A percentile compares a stretch with the other conserved stretches of the same genome.
Evolutionary conservation across 306 rosid genomes (phyloP).

Genomic region (Vigna trinervia): DNA sequence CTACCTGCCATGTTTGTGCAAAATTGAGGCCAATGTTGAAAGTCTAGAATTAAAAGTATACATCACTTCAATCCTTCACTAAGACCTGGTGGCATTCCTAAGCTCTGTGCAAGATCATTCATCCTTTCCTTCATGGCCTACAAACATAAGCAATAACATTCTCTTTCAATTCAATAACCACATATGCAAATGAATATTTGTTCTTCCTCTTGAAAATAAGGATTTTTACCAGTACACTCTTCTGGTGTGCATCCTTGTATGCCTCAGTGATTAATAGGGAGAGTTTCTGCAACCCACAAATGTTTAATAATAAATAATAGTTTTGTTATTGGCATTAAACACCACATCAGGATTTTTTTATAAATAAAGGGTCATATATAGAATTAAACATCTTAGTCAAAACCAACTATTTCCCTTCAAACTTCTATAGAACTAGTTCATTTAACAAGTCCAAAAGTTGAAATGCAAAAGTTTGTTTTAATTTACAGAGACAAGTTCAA

Average conservation of each 20-base stretch:
- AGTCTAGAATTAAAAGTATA: slow-evolving; percentile 21
- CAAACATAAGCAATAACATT: slow-evolving; percentile 35
- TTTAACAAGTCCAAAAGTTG: background rate
- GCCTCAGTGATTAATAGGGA: slow-evolving; percentile 89
- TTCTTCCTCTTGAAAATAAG: slow-evolving; percentile 18
- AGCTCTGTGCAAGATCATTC: slow-evolving; percentile 61
- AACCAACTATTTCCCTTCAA: background rate
- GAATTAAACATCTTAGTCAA: background rate
- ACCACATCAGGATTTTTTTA: background rate
- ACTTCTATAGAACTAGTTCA: background rate
- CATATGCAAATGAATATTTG: slow-evolving; percentile 22
- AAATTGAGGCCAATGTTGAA: slow-evolving; percentile 50
- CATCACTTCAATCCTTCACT: slow-evolving; percentile 60
- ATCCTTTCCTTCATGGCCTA: slow-evolving; percentile 71
- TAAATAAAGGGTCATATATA: too few species aligned
- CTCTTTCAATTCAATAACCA: slow-evolving; percentile 32
- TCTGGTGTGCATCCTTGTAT: slow-evolving; percentile 85
- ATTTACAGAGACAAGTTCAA: background rate
- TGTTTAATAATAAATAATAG: slow-evolving; percentile 10
- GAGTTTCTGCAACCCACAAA: slow-evolving; percentile 65
- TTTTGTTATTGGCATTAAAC: slow-evolving; percentile 12
- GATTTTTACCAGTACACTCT: slow-evolving; percentile 68
- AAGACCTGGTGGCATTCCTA: slow-evolving; percentile 64
- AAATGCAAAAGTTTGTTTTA: background rate
- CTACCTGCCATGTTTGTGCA: slow-evolving; percentile 47